phyloP scores from a whole-genome alignment of 345 rosid genomes.

The Viola odorata region DNA sequence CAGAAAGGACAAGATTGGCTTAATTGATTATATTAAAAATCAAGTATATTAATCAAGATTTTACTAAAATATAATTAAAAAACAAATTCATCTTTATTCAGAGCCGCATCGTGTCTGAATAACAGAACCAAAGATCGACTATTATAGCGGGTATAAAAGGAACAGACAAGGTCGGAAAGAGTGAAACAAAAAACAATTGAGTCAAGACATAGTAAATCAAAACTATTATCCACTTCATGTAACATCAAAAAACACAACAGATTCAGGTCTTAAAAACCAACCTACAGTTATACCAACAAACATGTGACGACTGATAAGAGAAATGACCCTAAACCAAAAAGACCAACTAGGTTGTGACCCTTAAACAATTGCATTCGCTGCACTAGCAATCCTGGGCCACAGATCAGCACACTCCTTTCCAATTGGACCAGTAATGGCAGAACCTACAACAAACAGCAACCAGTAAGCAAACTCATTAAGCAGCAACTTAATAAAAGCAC shows the following conservation, averaged over 20 bases:
- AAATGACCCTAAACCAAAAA: neutral
- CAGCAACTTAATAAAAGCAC: neutral
- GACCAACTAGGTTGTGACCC: neutral
- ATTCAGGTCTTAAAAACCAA: neutral
- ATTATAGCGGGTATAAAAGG: neutral
- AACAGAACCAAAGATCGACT: too few species aligned
- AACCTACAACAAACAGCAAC: constrained; percentile 35
- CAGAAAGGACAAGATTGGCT: too few species aligned
- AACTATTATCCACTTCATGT: neutral
- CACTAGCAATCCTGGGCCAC: constrained; percentile 96
- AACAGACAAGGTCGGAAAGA: neutral
- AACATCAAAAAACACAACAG: neutral
- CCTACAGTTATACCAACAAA: neutral
- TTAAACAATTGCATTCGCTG: constrained; percentile 42
- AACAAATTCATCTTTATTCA: too few species aligned
- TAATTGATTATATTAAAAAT: too few species aligned
- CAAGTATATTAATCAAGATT: too few species aligned
- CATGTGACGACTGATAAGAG: neutral
- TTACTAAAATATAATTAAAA: too few species aligned
- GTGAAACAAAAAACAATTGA: neutral
- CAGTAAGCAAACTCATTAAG: neutral
- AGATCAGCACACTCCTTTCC: constrained; percentile 94
- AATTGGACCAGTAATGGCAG: constrained; percentile 89
- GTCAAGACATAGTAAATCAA: neutral
- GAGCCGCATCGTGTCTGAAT: too few species aligned